phyloP scores from a whole-genome alignment of 495 filamentous ascomycete genomes.

The Lineolata rhizophorae region DNA sequence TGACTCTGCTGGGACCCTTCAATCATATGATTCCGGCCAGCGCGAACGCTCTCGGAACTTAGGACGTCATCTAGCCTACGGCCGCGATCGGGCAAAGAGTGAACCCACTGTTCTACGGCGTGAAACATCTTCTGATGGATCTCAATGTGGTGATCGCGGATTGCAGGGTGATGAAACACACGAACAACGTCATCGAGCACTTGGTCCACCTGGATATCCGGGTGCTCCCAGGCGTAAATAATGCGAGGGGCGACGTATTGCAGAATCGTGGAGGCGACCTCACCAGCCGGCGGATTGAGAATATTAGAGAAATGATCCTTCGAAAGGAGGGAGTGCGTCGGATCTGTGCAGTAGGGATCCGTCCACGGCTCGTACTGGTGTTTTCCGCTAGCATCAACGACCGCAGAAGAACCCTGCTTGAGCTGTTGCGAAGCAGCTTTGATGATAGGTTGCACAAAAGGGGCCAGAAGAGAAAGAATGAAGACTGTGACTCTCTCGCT shows the following conservation, averaged over 20 bases:
- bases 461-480: slow-evolving; percentile 69
- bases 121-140: slow-evolving; percentile 74
- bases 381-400: slow-evolving; percentile 58
- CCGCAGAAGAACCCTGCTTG: slow-evolving; percentile 58
- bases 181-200: slow-evolving; percentile 54
- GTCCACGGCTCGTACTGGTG: slow-evolving; percentile 87
- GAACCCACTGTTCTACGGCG: slow-evolving; percentile 55
- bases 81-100: slow-evolving; percentile 38
- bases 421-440: slow-evolving; percentile 60
- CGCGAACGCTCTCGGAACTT: slow-evolving; percentile 56
- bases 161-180: slow-evolving; percentile 76
- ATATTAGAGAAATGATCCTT: slow-evolving; percentile 95
- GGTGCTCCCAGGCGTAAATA: slow-evolving; percentile 78
- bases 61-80: slow-evolving; percentile 43
- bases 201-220: slow-evolving; percentile 52
- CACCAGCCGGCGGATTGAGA: slow-evolving; percentile 69
- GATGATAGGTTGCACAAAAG: slow-evolving; percentile 80
- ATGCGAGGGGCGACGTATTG: slow-evolving; percentile 72
- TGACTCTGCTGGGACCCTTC: slow-evolving; percentile 9
- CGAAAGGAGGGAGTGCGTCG: slow-evolving; percentile 82
- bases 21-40: slow-evolving; percentile 46
- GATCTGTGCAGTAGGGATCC: slow-evolving; percentile 64
- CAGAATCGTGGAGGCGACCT: slow-evolving; percentile 55
- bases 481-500: slow-evolving; percentile 80
- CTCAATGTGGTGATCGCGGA: slow-evolving; percentile 47